Conservation (phyloP, 345 rosid species). For the Iberis pinnata region DNA sequence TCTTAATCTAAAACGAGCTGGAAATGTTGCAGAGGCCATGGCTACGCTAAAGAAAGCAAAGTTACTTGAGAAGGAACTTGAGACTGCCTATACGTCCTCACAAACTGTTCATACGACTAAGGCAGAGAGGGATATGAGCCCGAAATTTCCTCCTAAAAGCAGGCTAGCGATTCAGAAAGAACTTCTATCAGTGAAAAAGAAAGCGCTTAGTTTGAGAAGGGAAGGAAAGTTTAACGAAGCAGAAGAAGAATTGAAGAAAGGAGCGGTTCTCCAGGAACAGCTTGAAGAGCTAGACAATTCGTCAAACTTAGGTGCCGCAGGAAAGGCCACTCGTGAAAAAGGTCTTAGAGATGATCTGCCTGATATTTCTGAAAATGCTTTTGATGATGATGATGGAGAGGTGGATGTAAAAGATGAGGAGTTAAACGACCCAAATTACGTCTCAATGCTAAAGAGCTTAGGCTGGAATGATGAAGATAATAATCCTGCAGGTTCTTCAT, state of each 20-base stretch:
- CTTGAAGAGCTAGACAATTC: slow-evolving; percentile 56
- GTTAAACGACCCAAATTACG: slow-evolving; percentile 55
- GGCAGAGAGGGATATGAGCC: slow-evolving; percentile 24
- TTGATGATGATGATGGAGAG: slow-evolving; percentile 38
- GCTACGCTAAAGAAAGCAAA: slow-evolving; percentile 67
- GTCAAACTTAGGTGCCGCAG: slow-evolving; percentile 31
- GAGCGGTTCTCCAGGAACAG: slow-evolving; percentile 55
- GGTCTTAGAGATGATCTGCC: slow-evolving; percentile 24
- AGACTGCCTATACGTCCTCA: slow-evolving; percentile 30
- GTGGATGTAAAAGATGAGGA: slow-evolving; percentile 66
- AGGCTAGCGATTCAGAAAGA: slow-evolving; percentile 59
- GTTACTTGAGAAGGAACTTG: slow-evolving; percentile 55
- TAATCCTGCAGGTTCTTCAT: slow-evolving; percentile 15
- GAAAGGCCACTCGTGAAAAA: slow-evolving; percentile 15
- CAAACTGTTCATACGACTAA: slow-evolving; percentile 14
- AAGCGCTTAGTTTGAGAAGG: slow-evolving; percentile 66
- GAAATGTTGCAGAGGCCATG: slow-evolving; percentile 60
- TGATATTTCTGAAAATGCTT: slow-evolving; percentile 19
- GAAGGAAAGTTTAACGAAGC: slow-evolving; percentile 66
- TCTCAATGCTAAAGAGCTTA: slow-evolving; percentile 45
- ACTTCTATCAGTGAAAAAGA: slow-evolving; percentile 63
- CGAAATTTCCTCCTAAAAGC: slow-evolving; percentile 38
- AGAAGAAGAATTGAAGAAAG: slow-evolving; percentile 62
- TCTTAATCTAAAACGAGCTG: slow-evolving; percentile 50
- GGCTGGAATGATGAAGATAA: slow-evolving; percentile 67